Conservation (phyloP, 2,329 filamentous ascomycete genomes). For the Trichoderma lentiforme region DNA sequence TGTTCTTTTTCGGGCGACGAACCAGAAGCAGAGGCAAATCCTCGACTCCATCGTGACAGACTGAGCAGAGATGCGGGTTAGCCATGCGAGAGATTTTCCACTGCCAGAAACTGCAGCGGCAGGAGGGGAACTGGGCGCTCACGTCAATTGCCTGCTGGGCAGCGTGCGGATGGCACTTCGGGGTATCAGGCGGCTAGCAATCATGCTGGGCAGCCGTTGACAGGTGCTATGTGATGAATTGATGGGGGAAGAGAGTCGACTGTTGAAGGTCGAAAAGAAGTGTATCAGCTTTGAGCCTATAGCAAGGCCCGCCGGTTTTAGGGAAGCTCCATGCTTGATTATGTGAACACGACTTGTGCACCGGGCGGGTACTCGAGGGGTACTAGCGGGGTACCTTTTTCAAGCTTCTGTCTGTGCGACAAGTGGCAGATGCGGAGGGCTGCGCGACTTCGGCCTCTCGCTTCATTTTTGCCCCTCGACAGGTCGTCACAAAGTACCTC, state of each 20-base stretch:
- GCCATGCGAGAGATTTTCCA: constrained; percentile 20
- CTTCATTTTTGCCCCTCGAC: constrained; percentile 6
- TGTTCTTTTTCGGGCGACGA: constrained; percentile 27
- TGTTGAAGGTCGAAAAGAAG: constrained; percentile 12
- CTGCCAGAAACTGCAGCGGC: constrained; percentile 18
- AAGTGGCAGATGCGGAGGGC: not conserved
- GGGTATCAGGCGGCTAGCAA: constrained; percentile 59
- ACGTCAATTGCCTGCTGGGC: constrained; percentile 52
- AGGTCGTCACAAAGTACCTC: not conserved
- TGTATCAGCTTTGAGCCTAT: constrained; percentile 9
- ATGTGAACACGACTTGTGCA: not conserved
- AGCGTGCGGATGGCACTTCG: constrained; percentile 56
- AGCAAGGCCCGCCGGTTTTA: constrained; percentile 2
- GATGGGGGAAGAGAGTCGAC: not conserved
- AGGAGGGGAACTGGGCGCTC: constrained; percentile 27
- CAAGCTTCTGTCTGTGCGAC: not conserved
- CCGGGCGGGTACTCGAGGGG: not conserved
- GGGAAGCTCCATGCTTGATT: constrained; percentile 12
- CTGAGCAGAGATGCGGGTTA: constrained; percentile 6
- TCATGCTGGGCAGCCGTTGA: constrained; percentile 45
- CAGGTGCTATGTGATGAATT: constrained; percentile 20
- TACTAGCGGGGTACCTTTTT: not conserved
- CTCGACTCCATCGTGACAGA: constrained; percentile 51
- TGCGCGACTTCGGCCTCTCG: not conserved
- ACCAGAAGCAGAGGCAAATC: constrained; percentile 59